phyloP scores from a whole-genome alignment of 805 yeast species.

The Ogataea trehalophila region DNA sequence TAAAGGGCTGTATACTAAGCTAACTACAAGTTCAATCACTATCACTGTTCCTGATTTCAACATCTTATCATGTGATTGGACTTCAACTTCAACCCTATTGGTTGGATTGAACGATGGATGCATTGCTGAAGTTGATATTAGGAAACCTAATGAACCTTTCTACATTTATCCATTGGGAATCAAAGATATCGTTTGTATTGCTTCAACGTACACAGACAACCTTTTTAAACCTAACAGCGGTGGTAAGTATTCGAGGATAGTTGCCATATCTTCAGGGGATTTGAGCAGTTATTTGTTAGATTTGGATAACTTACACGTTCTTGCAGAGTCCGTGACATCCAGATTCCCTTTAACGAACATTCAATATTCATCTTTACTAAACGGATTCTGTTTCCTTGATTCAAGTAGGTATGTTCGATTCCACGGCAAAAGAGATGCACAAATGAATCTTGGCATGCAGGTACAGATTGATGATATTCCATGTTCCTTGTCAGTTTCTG shows the following conservation, averaged over 20 bases:
- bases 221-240: conserved; percentile 4
- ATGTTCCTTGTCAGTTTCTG: conserved; percentile 11
- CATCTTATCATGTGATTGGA: conserved; percentile 25
- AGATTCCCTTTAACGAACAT: conserved; percentile 11
- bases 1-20: conserved; percentile 4
- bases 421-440: conserved; percentile 18
- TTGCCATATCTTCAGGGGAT: conserved; percentile 16
- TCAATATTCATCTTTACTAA: conserved; percentile 18
- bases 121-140: conserved; percentile 24
- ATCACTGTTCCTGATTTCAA: conserved; percentile 15
- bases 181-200: conserved; percentile 19
- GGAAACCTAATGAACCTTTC: conserved; percentile 13
- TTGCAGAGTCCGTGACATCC: conserved; percentile 11
- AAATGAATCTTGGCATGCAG: conserved; percentile 3
- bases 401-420: conserved; percentile 12
- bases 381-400: conserved; percentile 19
- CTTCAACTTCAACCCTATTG: conserved; percentile 19
- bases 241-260: conserved; percentile 7
- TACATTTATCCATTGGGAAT: conserved; percentile 21
- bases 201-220: conserved; percentile 19
- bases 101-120: conserved; percentile 27
- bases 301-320: conserved; percentile 11
- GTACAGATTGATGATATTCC: conserved; percentile 17
- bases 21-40: conserved; percentile 15
- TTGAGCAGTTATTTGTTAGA: conserved; percentile 17